Evolutionary conservation across 2,329 filamentous ascomycete genomes (phyloP), one percentile per base, ranked within the genome.

Genomic region (Cryphonectria nitschkei): DNA sequence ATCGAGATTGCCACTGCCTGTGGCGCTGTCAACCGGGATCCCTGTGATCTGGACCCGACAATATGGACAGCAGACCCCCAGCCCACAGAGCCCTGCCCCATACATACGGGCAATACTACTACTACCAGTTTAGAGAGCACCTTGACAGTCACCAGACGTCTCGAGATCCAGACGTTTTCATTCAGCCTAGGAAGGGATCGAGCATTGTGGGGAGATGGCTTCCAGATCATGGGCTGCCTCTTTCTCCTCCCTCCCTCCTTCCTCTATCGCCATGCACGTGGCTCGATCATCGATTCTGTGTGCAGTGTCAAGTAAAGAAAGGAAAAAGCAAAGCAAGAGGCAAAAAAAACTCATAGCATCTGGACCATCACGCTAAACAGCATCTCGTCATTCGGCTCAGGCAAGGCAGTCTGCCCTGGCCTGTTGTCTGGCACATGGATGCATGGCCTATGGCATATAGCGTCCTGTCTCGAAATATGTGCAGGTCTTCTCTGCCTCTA

Each of bases 11-110:
- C 34, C 58, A 61, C 58, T 19, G 26, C 54, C 54, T 29, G 54
- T 58, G 54, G 58, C 58, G 58, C 58, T 39, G 58, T n/a, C 32
- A 61, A 39, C 58, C 39, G 58, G 58, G 58, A 61, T n/a, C 34
- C 58, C 19, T 32, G 58, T 61, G 58, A 37, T 61, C 34, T 37
- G 32, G 58, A 61, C 58, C 58, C 58, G 58, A 61, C 58, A 39
- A 39, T 19, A 39, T 34, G 58, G 58, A 39, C 32, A 22, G 22
- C 58, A 7, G 58, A 13, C 32, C 34, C 54, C 26, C 5, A 56
- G 54, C 54, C 54, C 54, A 6, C 13, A 56, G 26, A 56, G 26
- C 52, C 52, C n/a, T 26, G 13, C 52, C 32, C 4, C 14, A 14
- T 26, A 26, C 22, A 19, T 50, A n/a, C 52, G 29, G 6, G 2